Conservation (phyloP, 441 rosid genomes). For the Erysimum cheiri region DNA sequence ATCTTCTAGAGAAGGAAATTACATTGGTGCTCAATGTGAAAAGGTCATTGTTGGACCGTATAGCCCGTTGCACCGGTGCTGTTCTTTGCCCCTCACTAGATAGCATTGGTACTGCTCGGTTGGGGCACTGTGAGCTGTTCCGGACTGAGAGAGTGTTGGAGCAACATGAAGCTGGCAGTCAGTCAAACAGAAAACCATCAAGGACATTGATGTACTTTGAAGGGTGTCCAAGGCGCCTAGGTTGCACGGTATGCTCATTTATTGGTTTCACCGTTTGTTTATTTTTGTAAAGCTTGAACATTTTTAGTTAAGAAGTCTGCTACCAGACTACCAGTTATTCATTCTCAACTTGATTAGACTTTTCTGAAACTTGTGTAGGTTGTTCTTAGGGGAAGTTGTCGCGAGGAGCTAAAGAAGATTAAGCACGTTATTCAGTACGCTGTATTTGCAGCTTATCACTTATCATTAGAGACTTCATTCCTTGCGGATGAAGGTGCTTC, state of each 20-base stretch:
- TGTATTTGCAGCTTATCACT: constrained; percentile 95
- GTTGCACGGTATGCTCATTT: constrained; percentile 86
- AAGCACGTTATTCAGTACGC: constrained; percentile 88
- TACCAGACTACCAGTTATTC: not conserved
- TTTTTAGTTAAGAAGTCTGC: not conserved
- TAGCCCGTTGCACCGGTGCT: constrained; percentile 95
- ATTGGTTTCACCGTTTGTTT: not conserved
- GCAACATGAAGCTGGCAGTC: constrained; percentile 69
- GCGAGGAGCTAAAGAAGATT: constrained; percentile 86
- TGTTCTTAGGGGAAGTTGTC: constrained; percentile 70
- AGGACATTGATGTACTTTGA: constrained; percentile 97
- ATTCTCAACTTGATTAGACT: constrained; percentile 29
- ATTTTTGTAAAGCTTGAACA: constrained; percentile 4
- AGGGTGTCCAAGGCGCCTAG: constrained; percentile 95
- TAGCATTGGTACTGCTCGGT: constrained; percentile 55
- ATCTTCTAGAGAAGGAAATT: constrained; percentile 84
- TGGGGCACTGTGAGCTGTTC: constrained; percentile 90
- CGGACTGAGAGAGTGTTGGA: constrained; percentile 72
- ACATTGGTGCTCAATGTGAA: constrained; percentile 92
- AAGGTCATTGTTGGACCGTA: constrained; percentile 77
- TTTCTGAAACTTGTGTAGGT: constrained; percentile 57
- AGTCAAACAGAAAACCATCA: constrained; percentile 68
- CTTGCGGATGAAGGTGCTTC: constrained; percentile 99
- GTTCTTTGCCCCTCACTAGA: constrained; percentile 71
- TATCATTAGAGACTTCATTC: constrained; percentile 92